Evolutionary conservation across 116 monocot species (phyloP).

Genomic region (Thalassia testudinum): DNA sequence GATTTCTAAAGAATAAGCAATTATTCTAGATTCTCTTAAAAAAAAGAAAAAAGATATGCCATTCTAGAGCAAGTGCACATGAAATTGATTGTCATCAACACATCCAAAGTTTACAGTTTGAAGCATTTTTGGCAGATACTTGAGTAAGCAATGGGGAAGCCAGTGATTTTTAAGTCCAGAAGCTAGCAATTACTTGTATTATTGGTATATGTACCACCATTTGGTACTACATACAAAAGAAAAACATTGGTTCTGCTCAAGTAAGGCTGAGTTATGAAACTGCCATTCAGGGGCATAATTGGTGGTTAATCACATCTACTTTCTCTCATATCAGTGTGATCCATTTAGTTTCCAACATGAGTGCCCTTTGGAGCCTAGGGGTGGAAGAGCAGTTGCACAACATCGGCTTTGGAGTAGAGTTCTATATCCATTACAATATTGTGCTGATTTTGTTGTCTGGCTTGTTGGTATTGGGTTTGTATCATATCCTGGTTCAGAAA

Average conservation of each 20-base stretch:
- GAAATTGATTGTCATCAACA: too few relatives aligned
- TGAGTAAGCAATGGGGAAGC: constrained; percentile 74
- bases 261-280: constrained; percentile 85
- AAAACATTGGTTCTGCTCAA: constrained; percentile 45
- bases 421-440: constrained; percentile 79
- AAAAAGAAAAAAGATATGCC: too few relatives aligned
- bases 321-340: constrained; percentile 86
- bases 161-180: constrained; percentile 57
- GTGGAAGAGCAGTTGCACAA: constrained; percentile 44
- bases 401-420: constrained; percentile 56
- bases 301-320: constrained; percentile 81
- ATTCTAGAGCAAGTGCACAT: too few relatives aligned
- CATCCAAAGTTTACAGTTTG: too few relatives aligned
- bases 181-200: constrained; percentile 68
- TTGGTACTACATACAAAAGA: constrained; percentile 91
- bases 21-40: too few relatives aligned
- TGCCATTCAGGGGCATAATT: constrained; percentile 64
- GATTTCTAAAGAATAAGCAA: too few relatives aligned
- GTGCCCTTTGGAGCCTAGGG: constrained; percentile 89
- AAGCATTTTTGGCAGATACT: too few relatives aligned
- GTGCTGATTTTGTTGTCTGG: constrained; percentile 64
- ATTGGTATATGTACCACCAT: constrained; percentile 56
- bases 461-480: constrained; percentile 41
- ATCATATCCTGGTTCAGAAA: constrained; percentile 69
- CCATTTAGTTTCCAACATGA: constrained; percentile 92